These are phyloP conservation scores for Phytophthora crassamura DNA, from an alignment of 352 stramenopile species.

Conservation along the genomic window DNA sequence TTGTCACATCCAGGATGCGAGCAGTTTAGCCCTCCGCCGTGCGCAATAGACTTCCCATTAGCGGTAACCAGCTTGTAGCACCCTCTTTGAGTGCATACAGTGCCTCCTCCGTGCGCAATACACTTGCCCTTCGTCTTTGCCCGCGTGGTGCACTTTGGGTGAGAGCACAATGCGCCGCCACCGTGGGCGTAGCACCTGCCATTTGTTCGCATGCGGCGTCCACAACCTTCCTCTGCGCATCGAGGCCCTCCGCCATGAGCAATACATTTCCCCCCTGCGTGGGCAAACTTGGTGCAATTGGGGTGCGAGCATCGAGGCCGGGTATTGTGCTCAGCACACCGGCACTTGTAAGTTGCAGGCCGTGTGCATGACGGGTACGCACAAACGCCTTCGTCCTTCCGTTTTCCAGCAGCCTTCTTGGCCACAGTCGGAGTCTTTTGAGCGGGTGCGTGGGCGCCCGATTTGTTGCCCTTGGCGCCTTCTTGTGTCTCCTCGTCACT, in stretches of 20 bases:
- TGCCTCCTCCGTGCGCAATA: slow-evolving; percentile 21
- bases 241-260: slow-evolving; percentile 16
- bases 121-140: slow-evolving; percentile 18
- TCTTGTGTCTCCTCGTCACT: slow-evolving; percentile 3
- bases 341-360: background rate
- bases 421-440: background rate
- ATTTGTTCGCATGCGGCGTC: slow-evolving; percentile 4
- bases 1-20: slow-evolving; percentile 16
- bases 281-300: slow-evolving; percentile 17
- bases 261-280: slow-evolving; percentile 14
- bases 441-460: background rate
- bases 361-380: slow-evolving; percentile 1
- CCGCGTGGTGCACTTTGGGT: slow-evolving; percentile 15
- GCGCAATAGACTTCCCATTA: slow-evolving; percentile 13
- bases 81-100: background rate
- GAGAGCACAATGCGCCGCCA: slow-evolving; percentile 4
- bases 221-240: slow-evolving; percentile 8
- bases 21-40: slow-evolving; percentile 4
- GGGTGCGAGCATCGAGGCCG: slow-evolving; percentile 6
- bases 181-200: slow-evolving; percentile 20
- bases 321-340: slow-evolving; percentile 5
- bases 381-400: background rate
- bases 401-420: background rate
- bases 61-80: slow-evolving; percentile 19
- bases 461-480: background rate